Percentiles rank a stretch among this genome's conserved stretches.
These are phyloP conservation scores for Seiridium unicorne DNA, from an alignment of 2,329 filamentous ascomycete species.

Conservation along the genomic window DNA sequence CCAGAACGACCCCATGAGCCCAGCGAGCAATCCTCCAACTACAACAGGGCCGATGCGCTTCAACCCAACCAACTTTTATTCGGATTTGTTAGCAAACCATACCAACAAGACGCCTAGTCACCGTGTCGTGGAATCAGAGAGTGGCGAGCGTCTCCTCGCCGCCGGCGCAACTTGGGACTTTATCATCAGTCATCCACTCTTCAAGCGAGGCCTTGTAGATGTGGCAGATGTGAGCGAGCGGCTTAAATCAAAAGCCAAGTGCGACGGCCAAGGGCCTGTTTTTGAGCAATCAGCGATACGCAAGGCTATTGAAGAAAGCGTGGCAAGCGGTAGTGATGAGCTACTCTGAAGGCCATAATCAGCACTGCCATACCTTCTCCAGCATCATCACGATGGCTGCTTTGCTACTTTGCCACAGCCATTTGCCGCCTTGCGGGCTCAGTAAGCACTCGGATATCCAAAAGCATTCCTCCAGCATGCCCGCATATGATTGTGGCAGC, in stretches of 20 bases:
- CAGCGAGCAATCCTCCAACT: constrained; percentile 42
- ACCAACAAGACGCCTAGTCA: constrained; percentile 64
- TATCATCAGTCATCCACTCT: constrained; percentile 78
- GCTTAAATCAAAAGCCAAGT: constrained; percentile 72
- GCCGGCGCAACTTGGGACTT: constrained; percentile 85
- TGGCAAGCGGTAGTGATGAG: constrained; percentile 75
- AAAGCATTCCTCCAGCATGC: no score
- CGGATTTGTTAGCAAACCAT: constrained; percentile 60
- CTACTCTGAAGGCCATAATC: constrained; percentile 47
- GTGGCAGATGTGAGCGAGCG: constrained; percentile 77
- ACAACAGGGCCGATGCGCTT: constrained; percentile 69
- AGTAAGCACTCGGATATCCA: no score
- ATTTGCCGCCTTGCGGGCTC: no score
- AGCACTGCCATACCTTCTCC: neutral
- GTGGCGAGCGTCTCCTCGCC: constrained; percentile 68
- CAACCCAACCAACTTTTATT: constrained; percentile 71
- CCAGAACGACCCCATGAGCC: constrained; percentile 36
- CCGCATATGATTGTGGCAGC: no score
- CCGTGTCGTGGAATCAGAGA: constrained; percentile 64
- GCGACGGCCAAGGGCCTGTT: constrained; percentile 84
- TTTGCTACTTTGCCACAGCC: no score
- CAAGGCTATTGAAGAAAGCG: constrained; percentile 75
- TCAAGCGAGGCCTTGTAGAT: constrained; percentile 75
- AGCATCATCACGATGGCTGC: no score
- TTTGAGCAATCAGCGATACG: constrained; percentile 77